These are phyloP conservation scores for Taiozyma sp. DNA, from an alignment of 1,139 yeast genomes.

Conservation along the genomic window DNA sequence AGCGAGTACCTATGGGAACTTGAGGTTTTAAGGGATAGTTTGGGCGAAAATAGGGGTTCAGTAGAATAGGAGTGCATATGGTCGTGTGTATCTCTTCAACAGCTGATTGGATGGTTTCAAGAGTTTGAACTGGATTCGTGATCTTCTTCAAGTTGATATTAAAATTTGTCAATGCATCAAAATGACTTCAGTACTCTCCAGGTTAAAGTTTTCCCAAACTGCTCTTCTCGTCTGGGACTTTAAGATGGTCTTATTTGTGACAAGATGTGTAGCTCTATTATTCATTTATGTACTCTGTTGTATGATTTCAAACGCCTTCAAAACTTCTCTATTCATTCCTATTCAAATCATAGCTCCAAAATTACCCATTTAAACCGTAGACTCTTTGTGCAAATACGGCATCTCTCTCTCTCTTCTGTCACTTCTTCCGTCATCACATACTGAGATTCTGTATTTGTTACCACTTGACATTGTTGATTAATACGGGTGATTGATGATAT, in stretches of 20 bases:
- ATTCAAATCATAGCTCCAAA: background rate
- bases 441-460: constrained; percentile 99
- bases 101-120: too few relatives aligned
- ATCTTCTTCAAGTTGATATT: too few relatives aligned
- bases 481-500: constrained; percentile 1
- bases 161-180: too few relatives aligned
- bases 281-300: background rate
- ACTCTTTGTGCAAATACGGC: background rate
- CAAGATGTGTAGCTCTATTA: background rate
- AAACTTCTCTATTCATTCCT: background rate
- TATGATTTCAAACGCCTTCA: background rate
- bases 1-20: background rate
- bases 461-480: constrained; percentile 76
- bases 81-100: too few relatives aligned
- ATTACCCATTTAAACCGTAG: background rate
- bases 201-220: too few relatives aligned
- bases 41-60: background rate
- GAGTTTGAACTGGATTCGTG: too few relatives aligned
- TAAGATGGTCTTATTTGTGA: background rate
- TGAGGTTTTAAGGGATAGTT: background rate
- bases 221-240: too few relatives aligned
- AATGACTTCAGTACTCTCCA: too few relatives aligned
- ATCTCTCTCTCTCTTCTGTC: background rate
- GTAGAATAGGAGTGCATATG: too few relatives aligned
- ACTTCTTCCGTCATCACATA: constrained; percentile 41